phyloP scores from a whole-genome alignment of 1,139 yeast species.

The Casaregolazyma lundiana region DNA sequence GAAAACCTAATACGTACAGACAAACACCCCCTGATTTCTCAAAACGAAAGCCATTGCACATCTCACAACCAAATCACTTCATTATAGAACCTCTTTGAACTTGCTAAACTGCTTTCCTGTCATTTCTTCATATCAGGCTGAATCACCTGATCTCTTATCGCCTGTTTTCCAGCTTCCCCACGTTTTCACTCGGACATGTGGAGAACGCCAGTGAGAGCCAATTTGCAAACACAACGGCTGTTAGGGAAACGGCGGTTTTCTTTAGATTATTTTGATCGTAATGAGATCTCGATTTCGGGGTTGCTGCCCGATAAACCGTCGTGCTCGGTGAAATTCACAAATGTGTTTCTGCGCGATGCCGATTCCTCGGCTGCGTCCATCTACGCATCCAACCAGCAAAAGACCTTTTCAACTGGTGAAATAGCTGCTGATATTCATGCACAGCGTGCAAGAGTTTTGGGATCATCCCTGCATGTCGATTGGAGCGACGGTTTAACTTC shows the following conservation, averaged over 20 bases:
- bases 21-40: too few species aligned
- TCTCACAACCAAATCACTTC: too few species aligned
- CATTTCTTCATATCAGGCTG: too few species aligned
- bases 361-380: constrained; percentile 49
- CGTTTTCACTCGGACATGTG: not conserved
- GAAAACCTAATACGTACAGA: too few species aligned
- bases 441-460: constrained; percentile 29
- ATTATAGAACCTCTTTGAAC: too few species aligned
- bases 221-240: not conserved
- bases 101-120: too few species aligned
- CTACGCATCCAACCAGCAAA: constrained; percentile 57
- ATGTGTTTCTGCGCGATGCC: constrained; percentile 62
- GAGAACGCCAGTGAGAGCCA: not conserved
- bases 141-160: not conserved
- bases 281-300: constrained; percentile 5
- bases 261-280: constrained; percentile 5
- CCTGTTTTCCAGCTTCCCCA: not conserved
- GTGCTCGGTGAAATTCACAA: constrained; percentile 41
- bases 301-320: constrained; percentile 2
- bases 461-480: constrained; percentile 38
- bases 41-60: too few species aligned
- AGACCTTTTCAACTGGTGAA: constrained; percentile 60
- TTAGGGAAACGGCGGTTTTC: not conserved
- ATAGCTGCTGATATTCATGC: constrained; percentile 31
- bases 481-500: constrained; percentile 58